These are phyloP conservation scores for Biscogniauxia mediterranea DNA, from an alignment of 2,329 filamentous ascomycete species.

Conservation along the genomic window DNA sequence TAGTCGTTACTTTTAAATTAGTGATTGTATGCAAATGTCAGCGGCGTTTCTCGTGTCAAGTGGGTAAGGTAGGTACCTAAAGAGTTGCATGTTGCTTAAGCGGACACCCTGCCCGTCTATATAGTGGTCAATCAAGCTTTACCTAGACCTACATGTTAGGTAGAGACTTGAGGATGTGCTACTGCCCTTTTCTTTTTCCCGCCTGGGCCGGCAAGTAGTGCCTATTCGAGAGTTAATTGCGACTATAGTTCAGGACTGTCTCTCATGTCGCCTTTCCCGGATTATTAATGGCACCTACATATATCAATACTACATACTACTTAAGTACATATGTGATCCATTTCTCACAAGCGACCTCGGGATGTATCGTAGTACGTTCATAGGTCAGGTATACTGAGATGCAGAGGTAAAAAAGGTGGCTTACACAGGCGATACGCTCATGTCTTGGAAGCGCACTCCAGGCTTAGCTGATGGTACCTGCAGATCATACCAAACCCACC, in stretches of 20 bases:
- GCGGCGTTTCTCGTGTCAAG: background rate
- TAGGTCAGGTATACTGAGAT: no score
- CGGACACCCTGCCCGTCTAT: background rate
- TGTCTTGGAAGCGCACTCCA: background rate
- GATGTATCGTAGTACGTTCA: no score
- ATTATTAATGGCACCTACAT: background rate
- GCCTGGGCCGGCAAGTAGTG: background rate
- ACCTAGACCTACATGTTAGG: no score
- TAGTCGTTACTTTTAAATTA: background rate
- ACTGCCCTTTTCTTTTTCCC: background rate
- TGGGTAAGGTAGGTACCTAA: no score
- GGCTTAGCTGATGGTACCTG: no score
- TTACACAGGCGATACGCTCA: background rate
- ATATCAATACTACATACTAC: no score
- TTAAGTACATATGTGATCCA: no score
- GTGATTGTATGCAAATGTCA: background rate
- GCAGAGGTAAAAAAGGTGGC: background rate
- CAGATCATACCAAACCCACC: no score
- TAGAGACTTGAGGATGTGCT: background rate
- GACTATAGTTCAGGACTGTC: background rate
- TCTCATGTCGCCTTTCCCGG: background rate
- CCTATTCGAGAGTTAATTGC: background rate
- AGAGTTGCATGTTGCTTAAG: background rate
- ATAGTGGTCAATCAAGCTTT: background rate
- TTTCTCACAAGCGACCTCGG: no score